Conservation (phyloP, 805 yeast species). For the Henningerozyma blattae region DNA sequence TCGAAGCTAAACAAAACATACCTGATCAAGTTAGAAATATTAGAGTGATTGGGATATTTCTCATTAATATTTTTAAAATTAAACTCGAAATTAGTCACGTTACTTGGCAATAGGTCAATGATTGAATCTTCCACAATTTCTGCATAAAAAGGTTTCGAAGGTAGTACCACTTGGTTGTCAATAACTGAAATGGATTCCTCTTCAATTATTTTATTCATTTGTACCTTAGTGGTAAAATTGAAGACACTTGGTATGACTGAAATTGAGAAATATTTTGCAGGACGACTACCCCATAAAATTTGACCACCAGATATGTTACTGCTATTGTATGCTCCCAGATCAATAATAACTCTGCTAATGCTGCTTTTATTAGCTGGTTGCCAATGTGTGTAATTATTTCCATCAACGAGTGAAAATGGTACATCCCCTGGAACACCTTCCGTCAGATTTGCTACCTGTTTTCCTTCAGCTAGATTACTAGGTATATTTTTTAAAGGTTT, state of each 20-base stretch:
- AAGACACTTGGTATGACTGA: slow-evolving; percentile 22
- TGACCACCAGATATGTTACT: slow-evolving; percentile 33
- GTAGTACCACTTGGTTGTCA: slow-evolving; percentile 27
- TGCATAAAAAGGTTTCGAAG: slow-evolving; percentile 39
- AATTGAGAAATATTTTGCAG: slow-evolving; percentile 34
- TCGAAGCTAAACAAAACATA: slow-evolving; percentile 3
- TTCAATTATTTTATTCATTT: slow-evolving; percentile 7
- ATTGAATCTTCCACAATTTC: slow-evolving; percentile 19
- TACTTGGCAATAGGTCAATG: slow-evolving; percentile 33
- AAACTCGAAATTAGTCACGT: slow-evolving; percentile 34
- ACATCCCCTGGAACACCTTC: slow-evolving; percentile 60
- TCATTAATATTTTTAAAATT: slow-evolving; percentile 13
- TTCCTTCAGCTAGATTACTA: slow-evolving; percentile 52
- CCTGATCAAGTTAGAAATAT: too few relatives aligned
- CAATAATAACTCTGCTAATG: slow-evolving; percentile 41
- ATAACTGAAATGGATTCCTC: slow-evolving; percentile 16
- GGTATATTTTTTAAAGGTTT: slow-evolving; percentile 31
- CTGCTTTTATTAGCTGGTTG: slow-evolving; percentile 35
- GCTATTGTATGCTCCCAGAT: slow-evolving; percentile 30
- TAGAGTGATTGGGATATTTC: too few relatives aligned
- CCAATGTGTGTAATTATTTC: slow-evolving; percentile 66
- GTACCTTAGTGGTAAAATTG: slow-evolving; percentile 9
- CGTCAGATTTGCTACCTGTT: slow-evolving; percentile 39
- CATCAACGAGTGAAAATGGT: slow-evolving; percentile 52
- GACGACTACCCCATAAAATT: slow-evolving; percentile 58